Conservation (phyloP, 2,329 filamentous ascomycete genomes). For the Zymoseptoria ardabiliae region DNA sequence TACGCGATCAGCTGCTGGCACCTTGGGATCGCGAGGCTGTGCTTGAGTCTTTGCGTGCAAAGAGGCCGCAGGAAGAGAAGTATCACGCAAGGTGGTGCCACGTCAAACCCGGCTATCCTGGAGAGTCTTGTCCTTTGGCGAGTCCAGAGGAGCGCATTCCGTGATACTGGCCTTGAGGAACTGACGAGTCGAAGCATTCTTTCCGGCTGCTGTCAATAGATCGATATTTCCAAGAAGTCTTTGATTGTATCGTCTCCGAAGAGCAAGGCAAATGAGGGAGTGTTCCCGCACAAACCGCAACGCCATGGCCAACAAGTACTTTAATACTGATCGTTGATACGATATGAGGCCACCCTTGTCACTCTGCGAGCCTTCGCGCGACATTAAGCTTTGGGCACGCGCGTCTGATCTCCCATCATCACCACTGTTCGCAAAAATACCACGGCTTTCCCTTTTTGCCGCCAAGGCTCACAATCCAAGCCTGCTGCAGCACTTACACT, state of each 20-base stretch:
- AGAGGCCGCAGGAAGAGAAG: background rate
- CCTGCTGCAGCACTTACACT: background rate
- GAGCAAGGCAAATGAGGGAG: no score
- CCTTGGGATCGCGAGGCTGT: background rate
- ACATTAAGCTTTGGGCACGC: background rate
- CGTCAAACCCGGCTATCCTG: background rate
- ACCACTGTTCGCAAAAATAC: background rate
- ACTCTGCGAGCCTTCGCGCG: background rate
- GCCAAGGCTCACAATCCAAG: no score
- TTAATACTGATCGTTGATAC: no score
- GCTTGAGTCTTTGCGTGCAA: background rate
- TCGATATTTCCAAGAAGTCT: no score
- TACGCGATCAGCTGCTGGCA: background rate
- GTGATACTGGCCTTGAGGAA: no score
- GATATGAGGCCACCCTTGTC: no score
- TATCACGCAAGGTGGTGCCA: background rate
- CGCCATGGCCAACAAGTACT: no score
- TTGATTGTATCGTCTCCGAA: no score
- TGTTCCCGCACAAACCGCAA: no score
- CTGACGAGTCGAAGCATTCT: no score
- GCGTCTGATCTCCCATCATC: background rate
- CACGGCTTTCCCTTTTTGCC: no score
- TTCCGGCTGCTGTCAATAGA: no score
- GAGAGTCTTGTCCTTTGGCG: background rate
- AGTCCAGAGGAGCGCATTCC: background rate